Percentiles rank a stretch among this genome's conserved stretches.
These are phyloP conservation scores for Fagopyrum tataricum DNA, from an alignment of 148 eudicot species.

Conservation along the genomic window DNA sequence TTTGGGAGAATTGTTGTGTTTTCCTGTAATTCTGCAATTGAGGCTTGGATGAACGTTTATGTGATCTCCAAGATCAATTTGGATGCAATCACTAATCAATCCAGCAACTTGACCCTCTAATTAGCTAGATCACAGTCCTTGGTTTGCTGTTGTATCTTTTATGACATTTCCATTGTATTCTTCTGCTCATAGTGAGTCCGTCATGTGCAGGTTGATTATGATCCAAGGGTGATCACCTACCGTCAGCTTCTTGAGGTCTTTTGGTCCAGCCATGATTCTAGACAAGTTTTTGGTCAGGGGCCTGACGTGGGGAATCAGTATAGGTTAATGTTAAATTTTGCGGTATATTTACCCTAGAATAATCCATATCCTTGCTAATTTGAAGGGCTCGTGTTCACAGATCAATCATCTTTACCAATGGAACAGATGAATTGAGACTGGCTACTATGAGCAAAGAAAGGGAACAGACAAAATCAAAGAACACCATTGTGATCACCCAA, in stretches of 20 bases:
- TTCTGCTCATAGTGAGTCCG: background rate
- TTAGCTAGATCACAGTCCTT: background rate
- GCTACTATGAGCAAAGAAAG: slow-evolving; percentile 83
- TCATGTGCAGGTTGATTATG: slow-evolving; percentile 66
- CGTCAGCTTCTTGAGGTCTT: slow-evolving; percentile 84
- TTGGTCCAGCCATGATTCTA: slow-evolving; percentile 93
- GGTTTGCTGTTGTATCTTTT: background rate
- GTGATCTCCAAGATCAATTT: background rate
- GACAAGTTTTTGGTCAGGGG: slow-evolving; percentile 99
- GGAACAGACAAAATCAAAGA: slow-evolving; percentile 74
- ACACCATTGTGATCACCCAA: slow-evolving; percentile 78
- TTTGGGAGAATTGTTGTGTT: background rate
- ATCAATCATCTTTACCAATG: slow-evolving; percentile 86
- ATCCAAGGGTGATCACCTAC: slow-evolving; percentile 60
- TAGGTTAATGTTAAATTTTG: slow-evolving; percentile 36
- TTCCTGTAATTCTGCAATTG: background rate
- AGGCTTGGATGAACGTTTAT: background rate
- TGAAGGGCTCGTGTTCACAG: slow-evolving; percentile 30
- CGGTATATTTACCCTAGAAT: background rate
- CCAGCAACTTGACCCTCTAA: background rate
- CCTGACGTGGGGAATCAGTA: slow-evolving; percentile 97
- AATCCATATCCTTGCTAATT: slow-evolving; percentile 7
- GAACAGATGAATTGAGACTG: slow-evolving; percentile 70
- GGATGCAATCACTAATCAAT: background rate
- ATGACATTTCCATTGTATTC: background rate